A percentile compares a stretch with the other conserved stretches of the same genome.
Conservation (phyloP, 495 filamentous ascomycete genomes). For the Penicillium cinerascens region DNA sequence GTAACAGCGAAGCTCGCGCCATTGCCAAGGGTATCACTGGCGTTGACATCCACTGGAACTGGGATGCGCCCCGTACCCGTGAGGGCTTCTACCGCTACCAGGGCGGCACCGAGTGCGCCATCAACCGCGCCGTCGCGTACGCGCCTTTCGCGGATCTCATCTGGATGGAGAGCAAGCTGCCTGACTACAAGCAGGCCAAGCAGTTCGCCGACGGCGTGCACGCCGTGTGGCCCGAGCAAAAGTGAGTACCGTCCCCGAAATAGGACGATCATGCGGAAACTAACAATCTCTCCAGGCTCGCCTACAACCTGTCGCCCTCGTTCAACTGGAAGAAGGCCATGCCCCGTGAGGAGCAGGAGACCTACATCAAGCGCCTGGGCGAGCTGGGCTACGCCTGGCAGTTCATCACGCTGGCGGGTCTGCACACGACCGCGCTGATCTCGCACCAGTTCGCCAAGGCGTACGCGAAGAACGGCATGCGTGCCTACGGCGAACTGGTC, state of each 20-base stretch:
- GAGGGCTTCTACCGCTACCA: conserved; percentile 92
- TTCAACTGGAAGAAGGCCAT: conserved; percentile 99
- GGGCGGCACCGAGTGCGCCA: conserved; percentile 86
- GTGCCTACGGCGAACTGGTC: conserved; percentile 92
- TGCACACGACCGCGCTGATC: conserved; percentile 93
- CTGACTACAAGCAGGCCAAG: conserved; percentile 87
- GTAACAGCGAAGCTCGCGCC: conserved; percentile 75
- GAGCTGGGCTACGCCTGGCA: conserved; percentile 96
- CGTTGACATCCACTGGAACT: conserved; percentile 83
- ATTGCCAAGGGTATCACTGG: conserved; percentile 82
- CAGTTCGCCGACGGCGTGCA: conserved; percentile 95
- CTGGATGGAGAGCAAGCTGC: conserved; percentile 99
- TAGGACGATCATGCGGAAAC: not conserved
- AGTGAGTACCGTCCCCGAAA: conserved; percentile 55
- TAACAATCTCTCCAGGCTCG: conserved; percentile 52
- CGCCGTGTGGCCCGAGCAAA: conserved; percentile 92
- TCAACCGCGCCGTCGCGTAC: conserved; percentile 89
- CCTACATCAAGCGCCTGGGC: conserved; percentile 88
- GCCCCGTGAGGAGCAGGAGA: conserved; percentile 88
- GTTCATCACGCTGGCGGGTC: conserved; percentile 97
- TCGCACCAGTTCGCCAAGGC: conserved; percentile 82
- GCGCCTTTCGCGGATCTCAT: conserved; percentile 93
- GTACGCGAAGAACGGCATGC: conserved; percentile 80
- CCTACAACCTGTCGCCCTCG: conserved; percentile 96
- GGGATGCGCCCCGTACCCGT: conserved; percentile 84